A percentile compares a stretch with the other conserved stretches of the same genome.
Conservation (phyloP, 2,329 filamentous ascomycete species). For the Talaromyces piceae region DNA sequence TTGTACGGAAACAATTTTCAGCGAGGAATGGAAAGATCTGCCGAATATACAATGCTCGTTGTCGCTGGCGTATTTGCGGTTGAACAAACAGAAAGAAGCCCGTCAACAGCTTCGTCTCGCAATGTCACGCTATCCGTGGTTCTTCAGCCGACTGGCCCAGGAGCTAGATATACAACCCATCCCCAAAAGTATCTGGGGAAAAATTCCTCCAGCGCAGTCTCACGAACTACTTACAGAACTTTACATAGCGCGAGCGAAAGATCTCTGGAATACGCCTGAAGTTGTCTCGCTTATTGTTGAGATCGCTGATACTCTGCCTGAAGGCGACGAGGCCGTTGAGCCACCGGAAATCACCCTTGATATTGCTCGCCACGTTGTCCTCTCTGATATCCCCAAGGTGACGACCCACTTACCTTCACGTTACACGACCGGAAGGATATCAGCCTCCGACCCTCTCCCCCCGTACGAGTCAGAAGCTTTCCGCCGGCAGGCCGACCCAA, state of each 20-base stretch:
- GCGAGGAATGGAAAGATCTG: constrained; percentile 47
- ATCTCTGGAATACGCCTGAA: constrained; percentile 77
- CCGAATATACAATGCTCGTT: constrained; percentile 69
- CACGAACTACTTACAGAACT: constrained; percentile 66
- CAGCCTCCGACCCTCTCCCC: constrained; percentile 75
- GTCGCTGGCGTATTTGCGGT: constrained; percentile 66
- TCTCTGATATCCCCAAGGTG: constrained; percentile 66
- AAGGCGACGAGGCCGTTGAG: constrained; percentile 37
- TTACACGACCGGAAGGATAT: constrained; percentile 58
- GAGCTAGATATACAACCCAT: constrained; percentile 68
- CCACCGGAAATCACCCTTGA: constrained; percentile 43
- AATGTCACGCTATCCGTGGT: constrained; percentile 72
- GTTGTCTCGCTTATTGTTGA: constrained; percentile 61
- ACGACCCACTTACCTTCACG: constrained; percentile 61
- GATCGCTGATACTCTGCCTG: constrained; percentile 51
- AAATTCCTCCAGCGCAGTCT: constrained; percentile 56
- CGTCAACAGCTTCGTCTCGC: constrained; percentile 58
- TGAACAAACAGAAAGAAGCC: constrained; percentile 59
- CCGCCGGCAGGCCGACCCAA: constrained; percentile 27
- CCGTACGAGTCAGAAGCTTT: constrained; percentile 47
- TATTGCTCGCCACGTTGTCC: constrained; percentile 67
- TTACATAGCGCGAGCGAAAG: constrained; percentile 68
- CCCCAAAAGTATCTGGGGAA: constrained; percentile 77
- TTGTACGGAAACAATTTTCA: constrained; percentile 45
- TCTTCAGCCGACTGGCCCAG: constrained; percentile 72